Conservation (phyloP, 176 grass and related monocot genomes). For the Tillandsia fasciculata region DNA sequence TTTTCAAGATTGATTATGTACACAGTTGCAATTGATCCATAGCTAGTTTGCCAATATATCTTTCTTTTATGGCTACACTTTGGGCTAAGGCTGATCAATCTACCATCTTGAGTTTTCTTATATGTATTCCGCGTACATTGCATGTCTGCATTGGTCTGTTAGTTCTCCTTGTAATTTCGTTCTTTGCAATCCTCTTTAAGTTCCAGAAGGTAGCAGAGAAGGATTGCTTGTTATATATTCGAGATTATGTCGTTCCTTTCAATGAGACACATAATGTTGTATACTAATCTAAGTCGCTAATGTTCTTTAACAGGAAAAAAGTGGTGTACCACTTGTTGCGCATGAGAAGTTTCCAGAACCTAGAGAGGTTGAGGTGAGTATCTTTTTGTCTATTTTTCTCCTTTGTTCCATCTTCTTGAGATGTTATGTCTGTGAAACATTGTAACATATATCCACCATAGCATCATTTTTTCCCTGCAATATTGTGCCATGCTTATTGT, state of each 20-base stretch:
- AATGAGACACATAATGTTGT: neutral
- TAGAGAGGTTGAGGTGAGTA: constrained; percentile 70
- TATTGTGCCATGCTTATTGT: neutral
- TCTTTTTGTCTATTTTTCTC: constrained; percentile 1
- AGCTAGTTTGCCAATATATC: too few relatives aligned
- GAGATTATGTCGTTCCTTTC: neutral
- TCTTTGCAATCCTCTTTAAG: too few relatives aligned
- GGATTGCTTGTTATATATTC: too few relatives aligned
- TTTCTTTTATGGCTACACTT: too few relatives aligned
- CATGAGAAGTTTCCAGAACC: constrained; percentile 77
- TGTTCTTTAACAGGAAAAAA: constrained; percentile 59
- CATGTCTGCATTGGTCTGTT: too few relatives aligned
- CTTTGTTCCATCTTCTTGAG: constrained; percentile 6
- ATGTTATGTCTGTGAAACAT: neutral
- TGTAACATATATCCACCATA: neutral
- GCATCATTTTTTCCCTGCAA: neutral
- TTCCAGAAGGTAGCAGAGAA: too few relatives aligned
- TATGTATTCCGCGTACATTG: too few relatives aligned
- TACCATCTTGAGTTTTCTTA: too few relatives aligned
- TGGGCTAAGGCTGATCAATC: too few relatives aligned
- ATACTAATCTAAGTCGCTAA: constrained; percentile 9
- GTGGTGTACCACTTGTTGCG: constrained; percentile 63
- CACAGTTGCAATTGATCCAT: too few relatives aligned
- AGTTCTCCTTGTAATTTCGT: too few relatives aligned
- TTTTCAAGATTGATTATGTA: neutral